Conservation (phyloP, 306 rosid genomes). For the Malus fusca region DNA sequence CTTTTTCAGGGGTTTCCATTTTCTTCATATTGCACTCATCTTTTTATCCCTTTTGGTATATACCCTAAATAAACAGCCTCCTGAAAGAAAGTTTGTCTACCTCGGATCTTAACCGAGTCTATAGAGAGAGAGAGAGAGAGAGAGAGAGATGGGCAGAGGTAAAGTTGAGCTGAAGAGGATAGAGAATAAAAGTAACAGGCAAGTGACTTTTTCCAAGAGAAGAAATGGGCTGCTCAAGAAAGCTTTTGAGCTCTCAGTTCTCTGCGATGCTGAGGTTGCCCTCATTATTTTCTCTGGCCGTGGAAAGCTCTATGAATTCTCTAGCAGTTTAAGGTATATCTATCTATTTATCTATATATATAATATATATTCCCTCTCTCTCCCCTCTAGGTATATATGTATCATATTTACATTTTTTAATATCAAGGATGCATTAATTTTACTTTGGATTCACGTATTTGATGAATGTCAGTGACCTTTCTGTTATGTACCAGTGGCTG, state of each 20-base stretch:
- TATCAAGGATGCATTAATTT: background rate
- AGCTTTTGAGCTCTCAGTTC: constrained; percentile 83
- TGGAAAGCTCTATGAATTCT: constrained; percentile 89
- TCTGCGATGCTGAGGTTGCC: constrained; percentile 89
- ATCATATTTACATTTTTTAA: background rate
- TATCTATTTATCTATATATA: background rate
- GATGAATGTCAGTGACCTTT: background rate
- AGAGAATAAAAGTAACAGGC: constrained; percentile 94
- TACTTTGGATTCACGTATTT: background rate
- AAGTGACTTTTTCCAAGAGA: constrained; percentile 84
- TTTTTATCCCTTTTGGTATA: constrained; percentile 46
- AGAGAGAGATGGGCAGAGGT: constrained; percentile 66
- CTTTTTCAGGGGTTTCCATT: constrained; percentile 28
- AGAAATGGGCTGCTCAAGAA: constrained; percentile 90
- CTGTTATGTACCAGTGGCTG: background rate
- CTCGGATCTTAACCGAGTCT: constrained; percentile 44
- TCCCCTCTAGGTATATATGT: background rate
- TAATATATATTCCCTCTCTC: background rate
- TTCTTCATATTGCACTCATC: constrained; percentile 24
- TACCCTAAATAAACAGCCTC: constrained; percentile 28
- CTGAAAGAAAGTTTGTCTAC: constrained; percentile 33
- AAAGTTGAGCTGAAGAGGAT: constrained; percentile 86
- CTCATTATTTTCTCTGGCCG: constrained; percentile 85
- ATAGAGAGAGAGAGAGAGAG: constrained; percentile 37
- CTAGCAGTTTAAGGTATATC: constrained; percentile 55